Base-by-base conservation (phyloP, 441 rosid species). In the Pelargonium fulgidum region DNA sequence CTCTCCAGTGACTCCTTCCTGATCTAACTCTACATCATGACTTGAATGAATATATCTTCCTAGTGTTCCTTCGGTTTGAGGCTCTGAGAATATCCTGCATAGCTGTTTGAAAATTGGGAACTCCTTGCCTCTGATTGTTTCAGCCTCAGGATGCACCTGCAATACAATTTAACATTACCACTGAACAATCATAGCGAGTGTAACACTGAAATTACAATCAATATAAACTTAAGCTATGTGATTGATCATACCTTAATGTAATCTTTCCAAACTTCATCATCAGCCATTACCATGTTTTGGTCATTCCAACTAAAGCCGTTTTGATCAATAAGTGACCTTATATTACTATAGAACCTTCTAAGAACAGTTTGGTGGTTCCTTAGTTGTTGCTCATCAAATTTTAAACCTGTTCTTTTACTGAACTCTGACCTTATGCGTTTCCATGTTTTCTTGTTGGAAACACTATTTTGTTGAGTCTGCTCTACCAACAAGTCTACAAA, bases 301-400 rank as follows among this genome's bases (percentile, higher is more conserved):
- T 52, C 59, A 14, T 52, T 52, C 59, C 59, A 52, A 52, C 59
- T 52, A 52, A 52, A 52, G 9, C 59, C 59, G 9, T 52, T 52
- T 52, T 52, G 59, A 19, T 52, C 59, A 14, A 52, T 52, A 17
- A 52, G 59, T 52, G 59, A 52, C 59, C 20, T 52, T 14, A 52
- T 52, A 14, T 16, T 52, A 16, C 16, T 52, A 52, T 52, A 52
- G 11, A 52, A 52, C 10, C 59, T 52, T 52, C 59, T 52, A 52
- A 52, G 59, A 52, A 52, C 59, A 4, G 59, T 52, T 52, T 52
- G 59, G 59, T 52, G 59, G 10, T 52, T 52, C 59, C 59, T 52
- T 8, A 52, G 59, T 52, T 52, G 59, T 52, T 52, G 59, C 20
- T 52, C 59, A 5, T 52, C 59, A 14, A 52, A 52, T 52, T 14